A percentile compares a stretch with the other conserved stretches of the same genome.
Conservation (phyloP, 2,329 filamentous ascomycete species). For the Akanthomyces dipterigenus region DNA sequence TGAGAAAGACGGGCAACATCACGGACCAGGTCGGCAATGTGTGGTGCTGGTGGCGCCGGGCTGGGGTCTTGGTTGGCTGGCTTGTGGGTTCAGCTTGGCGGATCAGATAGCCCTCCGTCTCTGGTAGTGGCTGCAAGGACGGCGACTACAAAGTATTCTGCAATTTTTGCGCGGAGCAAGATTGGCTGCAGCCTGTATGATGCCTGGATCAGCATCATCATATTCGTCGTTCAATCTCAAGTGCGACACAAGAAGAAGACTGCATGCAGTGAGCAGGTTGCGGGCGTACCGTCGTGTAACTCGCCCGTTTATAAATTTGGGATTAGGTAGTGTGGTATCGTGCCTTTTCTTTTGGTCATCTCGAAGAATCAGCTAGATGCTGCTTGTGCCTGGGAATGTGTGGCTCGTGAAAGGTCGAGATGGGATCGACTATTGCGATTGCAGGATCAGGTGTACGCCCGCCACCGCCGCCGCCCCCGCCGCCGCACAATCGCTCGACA, state of each 20-base stretch:
- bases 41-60: conserved; percentile 3
- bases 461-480: too few relatives aligned
- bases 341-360: not conserved
- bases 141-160: not conserved
- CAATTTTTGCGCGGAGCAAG: too few relatives aligned
- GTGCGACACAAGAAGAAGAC: not conserved
- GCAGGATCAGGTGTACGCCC: not conserved
- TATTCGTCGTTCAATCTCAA: not conserved
- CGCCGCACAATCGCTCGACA: not conserved
- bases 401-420: not conserved
- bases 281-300: not conserved
- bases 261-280: not conserved
- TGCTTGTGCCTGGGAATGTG: too few relatives aligned
- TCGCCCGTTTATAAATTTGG: not conserved
- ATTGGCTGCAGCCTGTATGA: too few relatives aligned
- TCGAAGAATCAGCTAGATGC: too few relatives aligned
- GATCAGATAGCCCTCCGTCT: not conserved
- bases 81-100: not conserved
- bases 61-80: not conserved
- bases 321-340: not conserved
- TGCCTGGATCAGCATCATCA: not conserved
- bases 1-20: not conserved
- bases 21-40: not conserved
- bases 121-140: not conserved
- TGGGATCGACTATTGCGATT: not conserved